Percentiles rank a stretch among this genome's conserved stretches.
Evolutionary conservation across 768 basidiomycete genomes (phyloP).

Genomic region (Collybia nuda): DNA sequence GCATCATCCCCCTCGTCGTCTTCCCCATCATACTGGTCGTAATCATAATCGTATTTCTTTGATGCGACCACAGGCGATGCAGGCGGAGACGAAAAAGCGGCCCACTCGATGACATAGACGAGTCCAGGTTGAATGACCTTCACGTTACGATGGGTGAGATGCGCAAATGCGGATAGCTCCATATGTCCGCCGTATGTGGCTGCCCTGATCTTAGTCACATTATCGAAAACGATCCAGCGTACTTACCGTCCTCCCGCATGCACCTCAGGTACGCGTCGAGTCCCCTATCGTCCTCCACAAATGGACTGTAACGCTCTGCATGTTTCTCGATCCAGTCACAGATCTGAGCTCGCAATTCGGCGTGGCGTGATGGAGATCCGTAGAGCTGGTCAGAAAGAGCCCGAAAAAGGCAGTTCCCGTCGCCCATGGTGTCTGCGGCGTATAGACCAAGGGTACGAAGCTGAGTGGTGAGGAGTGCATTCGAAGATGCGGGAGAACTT

Average conservation of each 20-base stretch:
- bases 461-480: slow-evolving; percentile 60
- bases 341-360: slow-evolving; percentile 67
- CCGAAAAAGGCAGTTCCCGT: slow-evolving; percentile 94
- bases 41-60: neutral
- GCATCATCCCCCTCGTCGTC: slow-evolving; percentile 20
- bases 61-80: slow-evolving; percentile 3
- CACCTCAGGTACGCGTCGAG: slow-evolving; percentile 68
- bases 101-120: slow-evolving; percentile 88
- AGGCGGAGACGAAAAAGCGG: slow-evolving; percentile 48
- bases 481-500: slow-evolving; percentile 12
- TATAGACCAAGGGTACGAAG: slow-evolving; percentile 80
- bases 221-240: neutral
- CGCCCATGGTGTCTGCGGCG: slow-evolving; percentile 82
- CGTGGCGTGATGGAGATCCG: slow-evolving; percentile 70
- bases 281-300: slow-evolving; percentile 83
- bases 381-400: slow-evolving; percentile 87
- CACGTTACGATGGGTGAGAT: slow-evolving; percentile 73
- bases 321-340: slow-evolving; percentile 80
- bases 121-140: slow-evolving; percentile 93
- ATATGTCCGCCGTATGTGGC: slow-evolving; percentile 93
- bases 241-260: slow-evolving; percentile 78
- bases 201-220: slow-evolving; percentile 20
- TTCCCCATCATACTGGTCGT: slow-evolving; percentile 7
- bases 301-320: slow-evolving; percentile 75
- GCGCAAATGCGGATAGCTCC: slow-evolving; percentile 90